Conservation (phyloP, 2,329 filamentous ascomycete genomes). For the Colletotrichum chrysophilum region DNA sequence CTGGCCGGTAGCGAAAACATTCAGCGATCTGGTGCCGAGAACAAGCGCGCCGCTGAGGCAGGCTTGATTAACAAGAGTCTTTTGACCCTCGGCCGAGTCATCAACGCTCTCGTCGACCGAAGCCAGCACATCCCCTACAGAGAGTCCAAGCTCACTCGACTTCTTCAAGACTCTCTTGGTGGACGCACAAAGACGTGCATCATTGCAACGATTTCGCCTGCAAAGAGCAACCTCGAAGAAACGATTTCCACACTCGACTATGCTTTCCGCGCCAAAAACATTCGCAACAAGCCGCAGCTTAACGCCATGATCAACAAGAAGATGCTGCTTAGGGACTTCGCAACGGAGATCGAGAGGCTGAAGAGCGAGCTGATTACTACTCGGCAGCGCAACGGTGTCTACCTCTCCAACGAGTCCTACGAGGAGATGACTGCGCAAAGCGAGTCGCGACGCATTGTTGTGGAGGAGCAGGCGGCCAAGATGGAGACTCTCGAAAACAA, state of each 20-base stretch:
- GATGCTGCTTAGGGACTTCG: slow-evolving; percentile 88
- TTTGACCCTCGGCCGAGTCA: slow-evolving; percentile 92
- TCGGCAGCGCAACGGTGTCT: slow-evolving; percentile 92
- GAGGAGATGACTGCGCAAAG: slow-evolving; percentile 92
- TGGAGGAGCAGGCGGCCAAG: slow-evolving; percentile 89
- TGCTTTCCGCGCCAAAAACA: slow-evolving; percentile 97
- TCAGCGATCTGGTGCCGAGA: slow-evolving; percentile 93
- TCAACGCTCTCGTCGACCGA: slow-evolving; percentile 94
- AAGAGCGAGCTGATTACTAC: slow-evolving; percentile 94
- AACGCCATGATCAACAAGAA: slow-evolving; percentile 94
- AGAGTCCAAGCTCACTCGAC: slow-evolving; percentile 79
- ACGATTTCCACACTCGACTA: slow-evolving; percentile 98
- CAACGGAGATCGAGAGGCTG: slow-evolving; percentile 89
- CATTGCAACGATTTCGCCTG: slow-evolving; percentile 93
- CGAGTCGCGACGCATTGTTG: slow-evolving; percentile 88
- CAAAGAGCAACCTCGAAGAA: slow-evolving; percentile 94
- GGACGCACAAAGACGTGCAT: slow-evolving; percentile 98
- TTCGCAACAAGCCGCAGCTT: slow-evolving; percentile 95
- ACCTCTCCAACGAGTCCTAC: slow-evolving; percentile 85
- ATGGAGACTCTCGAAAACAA: slow-evolving; percentile 93
- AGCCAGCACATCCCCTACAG: slow-evolving; percentile 87
- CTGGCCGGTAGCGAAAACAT: slow-evolving; percentile 98
- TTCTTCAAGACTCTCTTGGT: slow-evolving; percentile 91
- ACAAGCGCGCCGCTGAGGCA: slow-evolving; percentile 94
- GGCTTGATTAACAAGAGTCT: slow-evolving; percentile 98